Evolutionary conservation across 2,329 filamentous ascomycete species (phyloP).

Genomic region (Hawksworthiomyces lignivorus): DNA sequence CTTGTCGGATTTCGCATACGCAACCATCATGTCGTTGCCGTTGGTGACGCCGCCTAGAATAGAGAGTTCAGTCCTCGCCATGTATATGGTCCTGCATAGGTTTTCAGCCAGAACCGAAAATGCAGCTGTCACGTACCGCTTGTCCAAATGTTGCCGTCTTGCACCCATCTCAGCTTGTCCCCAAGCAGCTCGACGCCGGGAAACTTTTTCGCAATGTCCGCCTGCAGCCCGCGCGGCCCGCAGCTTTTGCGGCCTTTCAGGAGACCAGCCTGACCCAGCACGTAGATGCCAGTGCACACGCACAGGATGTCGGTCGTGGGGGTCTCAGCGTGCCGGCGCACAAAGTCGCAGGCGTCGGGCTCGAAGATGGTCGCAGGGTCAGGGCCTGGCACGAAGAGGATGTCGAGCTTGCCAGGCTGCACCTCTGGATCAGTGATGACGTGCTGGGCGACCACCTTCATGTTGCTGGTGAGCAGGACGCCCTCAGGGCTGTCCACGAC

Average conservation of each 20-base stretch:
- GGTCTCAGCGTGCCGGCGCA: constrained; percentile 31
- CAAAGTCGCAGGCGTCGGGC: constrained; percentile 31
- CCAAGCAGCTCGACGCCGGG: constrained; percentile 25
- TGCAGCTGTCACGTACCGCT: constrained; percentile 38
- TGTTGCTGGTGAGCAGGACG: constrained; percentile 34
- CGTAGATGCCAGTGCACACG: constrained; percentile 42
- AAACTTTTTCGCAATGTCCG: constrained; percentile 4
- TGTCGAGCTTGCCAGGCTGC: constrained; percentile 41
- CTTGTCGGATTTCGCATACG: constrained; percentile 37
- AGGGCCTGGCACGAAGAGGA: constrained; percentile 43
- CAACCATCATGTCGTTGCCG: constrained; percentile 47
- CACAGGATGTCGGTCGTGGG: constrained; percentile 39
- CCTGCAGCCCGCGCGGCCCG: constrained; percentile 30
- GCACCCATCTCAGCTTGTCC: constrained; percentile 39
- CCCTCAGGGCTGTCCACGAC: constrained; percentile 22
- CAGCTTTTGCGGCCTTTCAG: constrained; percentile 37
- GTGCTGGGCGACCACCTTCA: constrained; percentile 33
- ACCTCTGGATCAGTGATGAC: constrained; percentile 37
- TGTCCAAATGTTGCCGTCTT: constrained; percentile 48
- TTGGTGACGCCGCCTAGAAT: constrained; percentile 42
- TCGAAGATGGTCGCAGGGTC: constrained; percentile 30
- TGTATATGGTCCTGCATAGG: background rate
- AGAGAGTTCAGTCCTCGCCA: background rate
- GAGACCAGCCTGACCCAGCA: constrained; percentile 42
- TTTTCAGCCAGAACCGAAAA: too few species aligned